Evolutionary conservation across 805 yeast genomes (phyloP), one percentile per base, ranked within the genome.

Genomic region (Wickerhamomyces sydowiorum): DNA sequence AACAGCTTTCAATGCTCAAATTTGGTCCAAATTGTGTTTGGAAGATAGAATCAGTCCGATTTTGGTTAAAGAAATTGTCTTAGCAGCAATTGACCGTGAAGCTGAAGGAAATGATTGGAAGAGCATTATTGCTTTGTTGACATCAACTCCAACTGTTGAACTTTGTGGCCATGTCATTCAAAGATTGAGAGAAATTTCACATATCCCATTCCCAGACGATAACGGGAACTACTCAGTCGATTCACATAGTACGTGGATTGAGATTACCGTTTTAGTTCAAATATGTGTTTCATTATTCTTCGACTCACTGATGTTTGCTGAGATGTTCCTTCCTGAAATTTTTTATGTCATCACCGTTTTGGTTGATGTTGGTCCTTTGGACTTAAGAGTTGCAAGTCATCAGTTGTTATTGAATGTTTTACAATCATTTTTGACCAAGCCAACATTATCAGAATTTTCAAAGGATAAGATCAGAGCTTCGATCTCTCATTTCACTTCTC

Each of bases 31-130:
- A 39, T 54, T 88, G 13, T 77, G 83, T 19, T 53, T 73, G 2
- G 89, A 85, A 41, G 80, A 80, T 35, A 66, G 77, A 30, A 60
- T 87, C 12, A 72, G 76, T 4, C 67, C 73, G 2, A 60, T 77
- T 3, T 65, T 86, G 20, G 72, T 87, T 10, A 89, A 85, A 47
- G 96, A 86, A 53, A 76, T 85, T 19, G 76, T 86, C 6, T 75
- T 80, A 2, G 82, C 80, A 47, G 82, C 89, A 1, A 73, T 86
- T 49, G 93, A 85, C 49, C 77, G 82, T 53, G 84, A 82, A 49
- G 80, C 87, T n/a, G 87, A 82, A 50, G 84, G 82, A 4, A 73
- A 76, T 30, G 80, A 73, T 37, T 85, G 87, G 87, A 70, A 72
- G 17, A 75, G 73, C 37, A 72, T 80, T 6, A 71, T 82, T 2